Evolutionary conservation across 1,284 basidiomycete genomes (phyloP).

Genomic region (Boletus smithii): DNA sequence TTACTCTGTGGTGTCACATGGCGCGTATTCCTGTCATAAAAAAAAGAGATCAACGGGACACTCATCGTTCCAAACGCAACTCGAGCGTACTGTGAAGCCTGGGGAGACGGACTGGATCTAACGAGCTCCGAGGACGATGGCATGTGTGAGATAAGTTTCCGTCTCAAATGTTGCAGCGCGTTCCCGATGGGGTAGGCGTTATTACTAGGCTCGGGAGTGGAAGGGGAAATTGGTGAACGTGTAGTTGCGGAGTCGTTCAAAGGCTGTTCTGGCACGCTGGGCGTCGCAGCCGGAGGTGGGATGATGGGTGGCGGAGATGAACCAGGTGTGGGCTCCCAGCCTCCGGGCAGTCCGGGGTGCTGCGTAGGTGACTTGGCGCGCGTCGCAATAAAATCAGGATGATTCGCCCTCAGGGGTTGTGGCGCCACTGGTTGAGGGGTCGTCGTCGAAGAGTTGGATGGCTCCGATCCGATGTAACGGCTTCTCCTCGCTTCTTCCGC

Average conservation of each 20-base stretch:
- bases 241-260: conserved; percentile 4
- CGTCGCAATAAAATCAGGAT: neutral
- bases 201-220: conserved; percentile 14
- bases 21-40: conserved; percentile 19
- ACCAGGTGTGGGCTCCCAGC: conserved; percentile 18
- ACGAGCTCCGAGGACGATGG: conserved; percentile 22
- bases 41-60: neutral
- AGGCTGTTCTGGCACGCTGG: conserved; percentile 6
- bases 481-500: conserved; percentile 46
- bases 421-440: conserved; percentile 17
- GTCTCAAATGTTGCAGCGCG: conserved; percentile 29
- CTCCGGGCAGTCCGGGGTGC: conserved; percentile 22
- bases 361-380: conserved; percentile 26
- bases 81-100: conserved; percentile 20
- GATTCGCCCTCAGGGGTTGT: conserved; percentile 8
- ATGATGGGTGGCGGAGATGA: conserved; percentile 8
- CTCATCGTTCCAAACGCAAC: neutral
- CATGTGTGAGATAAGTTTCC: conserved; percentile 28
- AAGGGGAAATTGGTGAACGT: neutral
- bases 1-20: conserved; percentile 56
- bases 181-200: conserved; percentile 15
- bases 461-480: conserved; percentile 23
- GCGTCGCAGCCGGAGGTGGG: neutral
- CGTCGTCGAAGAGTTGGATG: conserved; percentile 6
- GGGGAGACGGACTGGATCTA: conserved; percentile 18